Conservation (phyloP, 1,284 basidiomycete species). For the Trichosporon asahii region DNA sequence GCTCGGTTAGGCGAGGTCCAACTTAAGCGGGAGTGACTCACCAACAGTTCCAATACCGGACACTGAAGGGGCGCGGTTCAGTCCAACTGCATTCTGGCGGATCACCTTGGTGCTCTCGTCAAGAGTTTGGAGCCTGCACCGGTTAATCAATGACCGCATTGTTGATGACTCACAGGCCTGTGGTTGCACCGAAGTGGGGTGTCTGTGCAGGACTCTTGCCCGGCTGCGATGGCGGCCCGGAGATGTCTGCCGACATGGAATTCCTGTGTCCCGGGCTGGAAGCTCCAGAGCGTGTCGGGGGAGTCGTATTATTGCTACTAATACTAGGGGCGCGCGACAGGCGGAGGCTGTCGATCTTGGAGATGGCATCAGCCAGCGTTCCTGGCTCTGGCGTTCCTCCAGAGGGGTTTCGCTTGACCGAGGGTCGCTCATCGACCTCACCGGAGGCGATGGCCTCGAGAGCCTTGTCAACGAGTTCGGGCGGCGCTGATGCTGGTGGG, state of each 20-base stretch:
- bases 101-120: slow-evolving; percentile 50
- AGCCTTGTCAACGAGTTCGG: slow-evolving; percentile 6
- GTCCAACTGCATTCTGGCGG: slow-evolving; percentile 37
- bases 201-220: slow-evolving; percentile 42
- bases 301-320: slow-evolving; percentile 20
- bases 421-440: slow-evolving; percentile 23
- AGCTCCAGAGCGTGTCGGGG: slow-evolving; percentile 34
- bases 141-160: background rate
- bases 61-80: slow-evolving; percentile 48
- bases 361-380: slow-evolving; percentile 46
- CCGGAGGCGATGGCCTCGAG: background rate
- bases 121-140: slow-evolving; percentile 40
- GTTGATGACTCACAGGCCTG: slow-evolving; percentile 36
- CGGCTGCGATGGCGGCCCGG: slow-evolving; percentile 12
- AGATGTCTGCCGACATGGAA: background rate
- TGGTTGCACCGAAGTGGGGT: slow-evolving; percentile 52
- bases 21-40: slow-evolving; percentile 21
- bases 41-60: slow-evolving; percentile 52
- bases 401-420: slow-evolving; percentile 16
- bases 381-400: slow-evolving; percentile 27
- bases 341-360: slow-evolving; percentile 44
- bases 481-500: slow-evolving; percentile 3
- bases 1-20: slow-evolving; percentile 9
- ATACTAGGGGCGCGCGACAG: slow-evolving; percentile 32
- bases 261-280: slow-evolving; percentile 31